Conservation (phyloP, 345 rosid genomes). For the Arabis hirsuta region DNA sequence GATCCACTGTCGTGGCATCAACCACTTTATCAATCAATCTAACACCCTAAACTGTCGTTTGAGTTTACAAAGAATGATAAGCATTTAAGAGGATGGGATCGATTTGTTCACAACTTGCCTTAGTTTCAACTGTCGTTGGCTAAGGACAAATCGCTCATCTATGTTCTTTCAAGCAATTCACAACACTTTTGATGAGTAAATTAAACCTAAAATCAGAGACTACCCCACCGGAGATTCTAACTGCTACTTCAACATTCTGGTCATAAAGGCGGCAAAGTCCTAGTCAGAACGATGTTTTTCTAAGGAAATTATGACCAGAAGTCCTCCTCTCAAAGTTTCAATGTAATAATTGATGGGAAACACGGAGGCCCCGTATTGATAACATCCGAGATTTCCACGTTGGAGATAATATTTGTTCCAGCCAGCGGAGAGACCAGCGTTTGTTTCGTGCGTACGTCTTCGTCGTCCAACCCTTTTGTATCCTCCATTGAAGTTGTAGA, state of each 20-base stretch:
- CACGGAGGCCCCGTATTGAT: constrained; percentile 19
- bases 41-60: too few relatives aligned
- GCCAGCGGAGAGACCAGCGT: constrained; percentile 28
- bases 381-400: not conserved
- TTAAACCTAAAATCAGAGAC: too few relatives aligned
- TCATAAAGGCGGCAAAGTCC: constrained; percentile 23
- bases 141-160: too few relatives aligned
- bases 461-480: constrained; percentile 37
- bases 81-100: too few relatives aligned
- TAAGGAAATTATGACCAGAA: constrained; percentile 38
- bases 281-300: constrained; percentile 37
- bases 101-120: too few relatives aligned
- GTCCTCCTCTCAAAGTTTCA: constrained; percentile 17
- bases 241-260: constrained; percentile 39
- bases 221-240: constrained; percentile 37
- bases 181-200: too few relatives aligned
- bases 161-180: too few relatives aligned
- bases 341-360: constrained; percentile 28
- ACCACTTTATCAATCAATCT: too few relatives aligned
- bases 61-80: too few relatives aligned
- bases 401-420: constrained; percentile 36
- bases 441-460: constrained; percentile 37
- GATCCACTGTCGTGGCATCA: too few relatives aligned
- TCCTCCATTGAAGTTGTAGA: constrained; percentile 40
- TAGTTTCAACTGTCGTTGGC: too few relatives aligned